Evolutionary conservation across 805 yeast genomes (phyloP), one percentile per base, ranked within the genome.

Genomic region (Ogataea henricii): DNA sequence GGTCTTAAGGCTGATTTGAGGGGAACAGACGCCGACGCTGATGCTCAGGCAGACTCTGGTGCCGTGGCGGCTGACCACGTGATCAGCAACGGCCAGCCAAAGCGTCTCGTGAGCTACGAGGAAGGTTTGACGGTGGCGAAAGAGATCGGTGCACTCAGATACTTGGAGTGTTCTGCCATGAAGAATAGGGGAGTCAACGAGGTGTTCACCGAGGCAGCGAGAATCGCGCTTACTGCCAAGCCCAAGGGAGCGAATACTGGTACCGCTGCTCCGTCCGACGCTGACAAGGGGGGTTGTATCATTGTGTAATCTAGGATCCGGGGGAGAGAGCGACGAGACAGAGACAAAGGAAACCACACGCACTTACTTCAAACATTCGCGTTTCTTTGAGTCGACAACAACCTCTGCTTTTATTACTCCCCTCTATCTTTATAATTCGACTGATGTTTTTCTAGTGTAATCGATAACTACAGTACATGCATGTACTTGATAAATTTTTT

Each of bases 141-240:
- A 63, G 81, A 81, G 64, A 87, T 94, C 37, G 97, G 97, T 20
- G 98, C 99, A 0, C 74, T 91, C 59, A 81, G 98, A 62, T 94
- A 94, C 67, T 76, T 94, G 63, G 99, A 94, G 69, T 94, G 99
- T 71, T 88, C 96, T 22, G 98, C 99, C 6, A 94, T 91, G 74
- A 84, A 86, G 66, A 92, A 91, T 68, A 81, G 96, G 63, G 99
- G 99, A 56, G 99, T 94, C n/a, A 94, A 95, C 63, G 99, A 94
- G 71, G 98, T 97, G 8, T 94, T 94, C 66, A 90, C 97, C 0
- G 99, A 94, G 70, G 99, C 98, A 37, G 97, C 98, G 6, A 83
- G 99, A 66, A 91, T 96, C 62, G 98, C 97, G 2, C 76, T 92
- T 57, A 85, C 87, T 53, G 96, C 96, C 12, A 88, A 82, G 63